Conservation (phyloP, 1,139 yeast genomes). For the Kodamaea derodonti region DNA sequence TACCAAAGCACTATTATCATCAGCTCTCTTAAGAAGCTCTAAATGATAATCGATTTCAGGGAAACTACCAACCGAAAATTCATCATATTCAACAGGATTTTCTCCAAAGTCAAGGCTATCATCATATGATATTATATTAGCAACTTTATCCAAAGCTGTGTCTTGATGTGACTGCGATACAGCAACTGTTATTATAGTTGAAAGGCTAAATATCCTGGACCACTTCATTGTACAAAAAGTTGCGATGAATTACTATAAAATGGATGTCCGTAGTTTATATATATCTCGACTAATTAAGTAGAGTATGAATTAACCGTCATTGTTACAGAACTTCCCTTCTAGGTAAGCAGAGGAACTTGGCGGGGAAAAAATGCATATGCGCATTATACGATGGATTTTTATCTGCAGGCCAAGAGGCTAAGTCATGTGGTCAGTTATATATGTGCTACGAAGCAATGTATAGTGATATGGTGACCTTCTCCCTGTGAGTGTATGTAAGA, state of each 20-base stretch:
- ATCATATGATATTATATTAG: conserved; percentile 1
- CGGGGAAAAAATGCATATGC: not conserved
- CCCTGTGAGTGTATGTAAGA: too few species aligned
- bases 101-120: conserved; percentile 2
- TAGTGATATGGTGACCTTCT: too few species aligned
- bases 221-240: conserved; percentile 9
- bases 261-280: too few species aligned
- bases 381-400: too few species aligned
- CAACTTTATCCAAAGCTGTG: conserved; percentile 1
- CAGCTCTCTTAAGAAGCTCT: not conserved
- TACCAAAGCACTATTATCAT: not conserved
- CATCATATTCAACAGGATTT: not conserved
- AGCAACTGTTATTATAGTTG: conserved; percentile 2
- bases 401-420: too few species aligned
- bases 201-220: conserved; percentile 6
- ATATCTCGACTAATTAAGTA: too few species aligned
- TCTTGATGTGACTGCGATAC: conserved; percentile 1
- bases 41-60: not conserved
- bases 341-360: not conserved
- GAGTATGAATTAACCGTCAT: too few species aligned
- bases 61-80: too few species aligned
- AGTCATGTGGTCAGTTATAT: too few species aligned
- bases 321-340: not conserved
- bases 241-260: too few species aligned
- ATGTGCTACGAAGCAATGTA: too few species aligned